These are phyloP conservation scores for Letharia lupina DNA, from an alignment of 495 filamentous ascomycete genomes.

Conservation along the genomic window DNA sequence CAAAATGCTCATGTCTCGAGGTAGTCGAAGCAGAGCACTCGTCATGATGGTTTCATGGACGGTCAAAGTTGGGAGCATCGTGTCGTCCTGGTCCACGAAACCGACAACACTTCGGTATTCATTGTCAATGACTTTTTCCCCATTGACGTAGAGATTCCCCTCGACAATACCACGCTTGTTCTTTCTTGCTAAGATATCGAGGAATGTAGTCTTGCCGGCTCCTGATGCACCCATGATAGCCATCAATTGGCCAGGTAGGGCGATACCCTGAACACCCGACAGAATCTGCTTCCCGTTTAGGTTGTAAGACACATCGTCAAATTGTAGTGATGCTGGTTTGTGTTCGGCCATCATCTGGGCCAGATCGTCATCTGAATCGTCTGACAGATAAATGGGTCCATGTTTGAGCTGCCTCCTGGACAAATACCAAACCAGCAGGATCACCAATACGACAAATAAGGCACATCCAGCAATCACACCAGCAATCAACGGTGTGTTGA, in stretches of 20 bases:
- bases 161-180: constrained; percentile 79
- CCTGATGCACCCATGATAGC: constrained; percentile 98
- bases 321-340: constrained; percentile 80
- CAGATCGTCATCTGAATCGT: constrained; percentile 85
- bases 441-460: constrained; percentile 77
- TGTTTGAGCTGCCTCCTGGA: constrained; percentile 62
- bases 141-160: constrained; percentile 90
- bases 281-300: constrained; percentile 86
- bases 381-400: constrained; percentile 65
- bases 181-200: constrained; percentile 94
- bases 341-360: constrained; percentile 82
- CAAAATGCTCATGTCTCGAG: constrained; percentile 74
- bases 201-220: constrained; percentile 93
- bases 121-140: constrained; percentile 74
- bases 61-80: constrained; percentile 92
- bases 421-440: constrained; percentile 83
- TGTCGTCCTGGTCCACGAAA: constrained; percentile 97
- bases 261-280: constrained; percentile 68
- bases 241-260: constrained; percentile 81
- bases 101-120: constrained; percentile 88
- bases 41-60: constrained; percentile 97
- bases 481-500: constrained; percentile 95
- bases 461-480: constrained; percentile 82
- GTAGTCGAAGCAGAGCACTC: constrained; percentile 82
- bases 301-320: constrained; percentile 78